Evolutionary conservation across 1,284 basidiomycete genomes (phyloP).

Genomic region (Apiotrichum porosum): DNA sequence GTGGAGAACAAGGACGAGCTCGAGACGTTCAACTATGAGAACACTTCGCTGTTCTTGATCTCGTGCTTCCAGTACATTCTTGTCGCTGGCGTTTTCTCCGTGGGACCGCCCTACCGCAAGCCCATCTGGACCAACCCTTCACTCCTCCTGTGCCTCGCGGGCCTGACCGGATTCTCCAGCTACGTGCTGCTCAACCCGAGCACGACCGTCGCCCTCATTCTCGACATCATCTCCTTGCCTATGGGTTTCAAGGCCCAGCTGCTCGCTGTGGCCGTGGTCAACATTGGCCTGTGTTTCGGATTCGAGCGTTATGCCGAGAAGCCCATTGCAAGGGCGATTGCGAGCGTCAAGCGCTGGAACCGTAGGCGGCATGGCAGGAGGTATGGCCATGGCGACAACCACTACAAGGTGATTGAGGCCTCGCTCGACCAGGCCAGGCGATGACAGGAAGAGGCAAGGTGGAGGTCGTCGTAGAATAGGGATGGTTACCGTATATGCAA

Average conservation of each 20-base stretch:
- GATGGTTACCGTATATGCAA: too few species aligned
- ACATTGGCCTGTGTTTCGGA: constrained; percentile 66
- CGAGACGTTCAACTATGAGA: constrained; percentile 88
- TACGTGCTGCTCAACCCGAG: constrained; percentile 70
- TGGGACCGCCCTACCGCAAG: constrained; percentile 92
- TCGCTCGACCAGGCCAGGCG: too few species aligned
- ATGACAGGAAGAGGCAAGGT: too few species aligned
- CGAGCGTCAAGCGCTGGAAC: constrained; percentile 30
- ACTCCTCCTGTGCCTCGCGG: constrained; percentile 67
- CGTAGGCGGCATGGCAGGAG: constrained; percentile 28
- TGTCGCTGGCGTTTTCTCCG: constrained; percentile 93
- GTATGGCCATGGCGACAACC: constrained; percentile 48
- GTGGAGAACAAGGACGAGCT: constrained; percentile 66
- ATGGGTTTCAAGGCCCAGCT: constrained; percentile 65
- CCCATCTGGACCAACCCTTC: constrained; percentile 91
- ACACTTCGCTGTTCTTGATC: constrained; percentile 85
- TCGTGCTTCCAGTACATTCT: constrained; percentile 99
- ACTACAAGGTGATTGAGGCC: constrained; percentile 54
- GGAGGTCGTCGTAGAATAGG: too few species aligned
- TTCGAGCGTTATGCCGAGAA: constrained; percentile 76
- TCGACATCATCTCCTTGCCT: constrained; percentile 77
- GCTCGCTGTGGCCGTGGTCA: constrained; percentile 64
- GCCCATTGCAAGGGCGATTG: constrained; percentile 59
- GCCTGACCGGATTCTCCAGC: constrained; percentile 66
- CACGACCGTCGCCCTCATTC: constrained; percentile 57